These are phyloP conservation scores for Lactifluus subvellereus DNA, from an alignment of 768 basidiomycete genomes.

Conservation along the genomic window DNA sequence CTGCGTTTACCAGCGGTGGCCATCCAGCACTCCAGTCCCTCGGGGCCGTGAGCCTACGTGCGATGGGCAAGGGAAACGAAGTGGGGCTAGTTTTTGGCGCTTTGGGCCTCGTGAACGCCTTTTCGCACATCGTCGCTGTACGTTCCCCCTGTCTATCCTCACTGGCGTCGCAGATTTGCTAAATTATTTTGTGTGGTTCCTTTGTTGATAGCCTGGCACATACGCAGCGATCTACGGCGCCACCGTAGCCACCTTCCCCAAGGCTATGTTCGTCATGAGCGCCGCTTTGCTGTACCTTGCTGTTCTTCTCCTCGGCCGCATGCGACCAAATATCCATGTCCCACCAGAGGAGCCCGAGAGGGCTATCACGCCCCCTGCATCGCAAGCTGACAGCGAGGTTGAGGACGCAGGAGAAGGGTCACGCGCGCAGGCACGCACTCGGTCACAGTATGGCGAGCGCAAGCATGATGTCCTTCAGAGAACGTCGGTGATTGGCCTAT, in stretches of 20 bases:
- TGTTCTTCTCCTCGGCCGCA: conserved; percentile 18
- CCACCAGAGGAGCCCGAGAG: conserved; percentile 9
- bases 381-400: background rate
- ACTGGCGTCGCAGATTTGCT: background rate
- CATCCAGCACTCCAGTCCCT: conserved; percentile 25
- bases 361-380: background rate
- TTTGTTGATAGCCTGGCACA: conserved; percentile 19
- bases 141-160: background rate
- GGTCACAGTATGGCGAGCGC: background rate
- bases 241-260: conserved; percentile 22
- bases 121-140: conserved; percentile 24
- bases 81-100: conserved; percentile 25
- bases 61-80: conserved; percentile 25
- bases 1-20: conserved; percentile 23
- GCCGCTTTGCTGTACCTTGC: conserved; percentile 19
- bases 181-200: background rate
- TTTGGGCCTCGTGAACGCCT: conserved; percentile 21
- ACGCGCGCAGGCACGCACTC: background rate
- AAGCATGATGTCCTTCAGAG: background rate
- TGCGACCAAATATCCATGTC: conserved; percentile 23
- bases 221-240: conserved; percentile 23
- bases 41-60: conserved; percentile 24
- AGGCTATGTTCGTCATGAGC: conserved; percentile 23
- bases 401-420: background rate
- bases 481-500: background rate